Base-by-base conservation (phyloP, 139 green algal species). In the Eudorina sp. region DNA sequence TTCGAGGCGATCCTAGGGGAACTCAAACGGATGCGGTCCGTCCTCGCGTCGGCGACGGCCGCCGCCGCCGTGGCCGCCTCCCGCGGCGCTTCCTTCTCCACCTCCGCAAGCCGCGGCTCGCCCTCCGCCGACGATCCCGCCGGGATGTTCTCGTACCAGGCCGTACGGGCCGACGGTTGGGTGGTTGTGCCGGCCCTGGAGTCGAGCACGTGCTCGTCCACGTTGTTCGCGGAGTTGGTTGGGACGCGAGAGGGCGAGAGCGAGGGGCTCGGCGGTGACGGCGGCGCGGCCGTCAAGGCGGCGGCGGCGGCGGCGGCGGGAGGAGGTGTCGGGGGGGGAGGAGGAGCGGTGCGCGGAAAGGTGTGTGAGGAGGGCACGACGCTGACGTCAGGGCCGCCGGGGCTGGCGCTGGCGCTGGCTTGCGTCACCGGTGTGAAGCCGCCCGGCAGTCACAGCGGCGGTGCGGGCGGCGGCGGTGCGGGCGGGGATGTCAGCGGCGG, bases 11-110 rank as follows among this genome's bases (percentile, higher is more conserved):
- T 91, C 4, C 29, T 85, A 34, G 34, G 34, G 0, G 25, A 58
- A 16, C 69, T 91, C 25, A 45, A 80, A 18, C 66, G 53, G 3
- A 91, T 91, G 80, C 69, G 88, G 27, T 0, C 14, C 8, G 79
- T 27, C 21, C 58, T 60, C 58, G 53, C 40, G n/a, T n/a, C n/a
- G n/a, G n/a, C 18, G 46, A 34, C 78, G 38, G 79, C 73, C 1
- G 45, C 73, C 45, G 45, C 45, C 3, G 73, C 73, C 16, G 43
- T 43, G 3, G 45, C 45, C 41, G 43, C 45, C 25, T 5, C 27
- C 14, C 73, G 25, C 5, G 73, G 7, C 45, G 18, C 73, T 25
- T 81, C 73, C 73, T 64, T 43, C 43, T 64, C 73, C 45, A 81
- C 73, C 41, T 14, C 72, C 43, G 16, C 34, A 9, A 76, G 19